Evolutionary conservation across 2,329 filamentous ascomycete species (phyloP).

Genomic region (Cercospora zeina): DNA sequence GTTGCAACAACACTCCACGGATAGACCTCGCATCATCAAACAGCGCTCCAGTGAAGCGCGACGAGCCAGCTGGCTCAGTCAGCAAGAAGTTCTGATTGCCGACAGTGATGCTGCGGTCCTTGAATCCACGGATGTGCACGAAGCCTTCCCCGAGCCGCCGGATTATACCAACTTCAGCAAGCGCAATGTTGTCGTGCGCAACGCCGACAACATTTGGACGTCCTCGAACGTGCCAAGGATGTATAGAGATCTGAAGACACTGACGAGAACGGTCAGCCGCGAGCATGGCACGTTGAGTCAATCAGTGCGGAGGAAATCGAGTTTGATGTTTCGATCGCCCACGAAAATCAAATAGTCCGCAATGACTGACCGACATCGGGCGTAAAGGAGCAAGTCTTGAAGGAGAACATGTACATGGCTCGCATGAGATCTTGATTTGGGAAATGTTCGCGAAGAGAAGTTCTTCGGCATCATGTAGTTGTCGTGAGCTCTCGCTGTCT

Average conservation of each 20-base stretch:
- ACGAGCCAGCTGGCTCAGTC: constrained; percentile 18
- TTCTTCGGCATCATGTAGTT: too few relatives aligned
- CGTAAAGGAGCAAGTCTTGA: background rate
- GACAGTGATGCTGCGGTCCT: constrained; percentile 29
- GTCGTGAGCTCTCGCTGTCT: too few relatives aligned
- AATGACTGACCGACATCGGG: background rate
- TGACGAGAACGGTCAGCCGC: constrained; percentile 35
- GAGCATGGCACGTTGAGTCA: constrained; percentile 36
- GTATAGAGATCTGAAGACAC: constrained; percentile 27
- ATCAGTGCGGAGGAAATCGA: constrained; percentile 30
- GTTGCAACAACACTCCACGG: constrained; percentile 15
- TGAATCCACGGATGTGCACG: constrained; percentile 28
- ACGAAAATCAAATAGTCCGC: constrained; percentile 23
- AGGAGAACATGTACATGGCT: background rate
- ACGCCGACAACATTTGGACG: constrained; percentile 21
- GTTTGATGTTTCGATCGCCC: constrained; percentile 33
- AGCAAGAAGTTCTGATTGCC: constrained; percentile 27
- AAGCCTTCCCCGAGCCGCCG: constrained; percentile 13
- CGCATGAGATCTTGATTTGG: background rate
- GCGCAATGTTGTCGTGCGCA: constrained; percentile 23
- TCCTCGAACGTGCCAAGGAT: constrained; percentile 22
- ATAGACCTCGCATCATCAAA: constrained; percentile 23
- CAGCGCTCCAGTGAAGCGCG: constrained; percentile 24
- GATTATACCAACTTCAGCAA: constrained; percentile 25
- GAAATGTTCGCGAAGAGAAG: background rate